A percentile compares a stretch with the other conserved stretches of the same genome.
phyloP scores from a whole-genome alignment of 2,329 filamentous ascomycete genomes.

The Allantophomopsis cytisporea region DNA sequence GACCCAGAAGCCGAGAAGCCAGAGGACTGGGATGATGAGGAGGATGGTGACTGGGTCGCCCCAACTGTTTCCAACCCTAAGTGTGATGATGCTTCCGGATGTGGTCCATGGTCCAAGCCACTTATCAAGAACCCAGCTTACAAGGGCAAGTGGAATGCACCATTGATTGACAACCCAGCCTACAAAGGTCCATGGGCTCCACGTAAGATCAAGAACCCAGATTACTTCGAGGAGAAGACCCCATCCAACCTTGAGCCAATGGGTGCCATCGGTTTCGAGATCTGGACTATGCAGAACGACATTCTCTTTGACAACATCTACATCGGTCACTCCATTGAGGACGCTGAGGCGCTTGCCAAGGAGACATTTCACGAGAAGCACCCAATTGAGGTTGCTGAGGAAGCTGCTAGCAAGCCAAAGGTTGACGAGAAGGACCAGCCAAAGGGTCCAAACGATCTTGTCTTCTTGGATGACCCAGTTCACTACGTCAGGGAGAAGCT shows the following conservation, averaged over 20 bases:
- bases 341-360: constrained; percentile 76
- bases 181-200: constrained; percentile 97
- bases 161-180: constrained; percentile 87
- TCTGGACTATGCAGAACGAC: constrained; percentile 99
- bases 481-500: constrained; percentile 84
- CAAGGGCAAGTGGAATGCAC: constrained; percentile 98
- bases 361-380: constrained; percentile 89
- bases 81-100: constrained; percentile 86
- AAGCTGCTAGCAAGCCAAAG: constrained; percentile 73
- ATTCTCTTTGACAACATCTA: constrained; percentile 99
- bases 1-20: constrained; percentile 96
- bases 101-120: constrained; percentile 83
- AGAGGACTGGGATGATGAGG: constrained; percentile 98
- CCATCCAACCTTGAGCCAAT: constrained; percentile 97
- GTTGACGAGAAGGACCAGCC: constrained; percentile 39
- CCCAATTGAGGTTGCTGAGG: constrained; percentile 65
- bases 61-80: constrained; percentile 91
- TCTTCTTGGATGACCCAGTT: constrained; percentile 85
- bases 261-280: constrained; percentile 95
- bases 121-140: constrained; percentile 90
- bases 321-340: constrained; percentile 91
- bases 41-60: constrained; percentile 94
- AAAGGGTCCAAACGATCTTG: constrained; percentile 62
- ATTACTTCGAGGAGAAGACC: constrained; percentile 93
- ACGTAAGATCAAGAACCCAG: constrained; percentile 91